Base-by-base conservation (phyloP, 2,329 filamentous ascomycete species). In the Hymenoscyphus occultus region DNA sequence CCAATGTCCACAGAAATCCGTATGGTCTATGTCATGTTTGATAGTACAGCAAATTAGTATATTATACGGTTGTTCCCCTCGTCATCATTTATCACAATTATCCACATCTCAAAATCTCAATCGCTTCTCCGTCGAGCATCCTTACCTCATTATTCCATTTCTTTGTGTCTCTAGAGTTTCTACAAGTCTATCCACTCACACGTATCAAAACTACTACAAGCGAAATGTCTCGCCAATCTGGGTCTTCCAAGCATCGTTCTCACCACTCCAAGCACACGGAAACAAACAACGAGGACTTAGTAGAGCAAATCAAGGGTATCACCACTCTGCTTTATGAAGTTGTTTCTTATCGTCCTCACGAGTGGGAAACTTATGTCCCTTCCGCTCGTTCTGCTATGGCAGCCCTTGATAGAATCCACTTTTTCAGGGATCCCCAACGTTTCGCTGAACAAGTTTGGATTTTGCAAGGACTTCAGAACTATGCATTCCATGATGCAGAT, bases 401-500 rank as follows among this genome's bases (percentile, higher is more conserved):
- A 40, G 77, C 79, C 42, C 70, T 81, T 19, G 77, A 80, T 40
- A 68, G 71, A 7, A 74, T 77, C 22, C 73, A 71, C 10, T 78
- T 79, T 66, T 78, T 80, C 70, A 71, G 74, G 35, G 73, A 77
- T 60, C 59, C 73, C 12, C 65, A 71, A 48, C 74, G 75, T 13
- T 73, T 76, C 64, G 69, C 74, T 35, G 77, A 80, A 67, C 78
- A 80, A 68, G 69, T 77, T 13, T 78, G 76, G 76, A 72, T 80
- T 48, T 73, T 84, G 57, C 74, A 75, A 39, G 76, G 78, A 5
- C 76, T 84, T 39, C 83, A 85, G 68, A 76, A 77, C 51, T 78
- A 83, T 64, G 81, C 81, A 12, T 83, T 79, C 69, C 75, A 78
- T 56, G 82, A 84, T 64, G 73, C 78, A 14, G 82, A 84, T 69